These are phyloP conservation scores for Phanerochaete sordida DNA, from an alignment of 768 basidiomycete species.

Conservation along the genomic window DNA sequence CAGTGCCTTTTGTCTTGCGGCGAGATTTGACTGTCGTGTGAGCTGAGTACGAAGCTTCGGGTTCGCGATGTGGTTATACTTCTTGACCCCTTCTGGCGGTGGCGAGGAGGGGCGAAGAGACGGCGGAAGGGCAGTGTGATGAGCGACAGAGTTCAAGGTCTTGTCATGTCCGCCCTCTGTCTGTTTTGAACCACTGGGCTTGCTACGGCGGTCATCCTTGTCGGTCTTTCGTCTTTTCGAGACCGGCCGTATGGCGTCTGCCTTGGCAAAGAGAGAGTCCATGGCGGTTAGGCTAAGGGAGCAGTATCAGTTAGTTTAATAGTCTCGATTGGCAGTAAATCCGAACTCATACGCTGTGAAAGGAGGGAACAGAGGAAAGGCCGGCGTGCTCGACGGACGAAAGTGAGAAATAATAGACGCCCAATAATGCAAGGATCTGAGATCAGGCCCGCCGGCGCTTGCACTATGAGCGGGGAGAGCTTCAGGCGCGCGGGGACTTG, in stretches of 20 bases:
- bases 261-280: slow-evolving; percentile 74
- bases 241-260: slow-evolving; percentile 51
- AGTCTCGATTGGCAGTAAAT: background rate
- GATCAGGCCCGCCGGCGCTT: too few relatives aligned
- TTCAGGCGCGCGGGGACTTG: too few relatives aligned
- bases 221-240: slow-evolving; percentile 29
- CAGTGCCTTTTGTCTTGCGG: slow-evolving; percentile 58
- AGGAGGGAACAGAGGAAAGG: too few relatives aligned
- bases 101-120: slow-evolving; percentile 57
- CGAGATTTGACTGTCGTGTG: slow-evolving; percentile 54
- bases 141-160: slow-evolving; percentile 20
- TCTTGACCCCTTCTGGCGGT: slow-evolving; percentile 42
- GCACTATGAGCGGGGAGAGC: too few relatives aligned
- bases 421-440: background rate
- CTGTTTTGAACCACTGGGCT: slow-evolving; percentile 11
- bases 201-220: slow-evolving; percentile 15
- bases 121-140: slow-evolving; percentile 57
- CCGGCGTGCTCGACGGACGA: background rate
- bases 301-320: too few relatives aligned
- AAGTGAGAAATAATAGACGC: slow-evolving; percentile 6
- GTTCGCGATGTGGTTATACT: slow-evolving; percentile 63
- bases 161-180: slow-evolving; percentile 12
- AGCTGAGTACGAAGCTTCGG: slow-evolving; percentile 74
- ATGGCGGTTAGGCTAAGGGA: too few relatives aligned
- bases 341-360: background rate